These are phyloP conservation scores for Brasenia schreberi DNA, from an alignment of 164 flowering plant genomes.

Conservation along the genomic window DNA sequence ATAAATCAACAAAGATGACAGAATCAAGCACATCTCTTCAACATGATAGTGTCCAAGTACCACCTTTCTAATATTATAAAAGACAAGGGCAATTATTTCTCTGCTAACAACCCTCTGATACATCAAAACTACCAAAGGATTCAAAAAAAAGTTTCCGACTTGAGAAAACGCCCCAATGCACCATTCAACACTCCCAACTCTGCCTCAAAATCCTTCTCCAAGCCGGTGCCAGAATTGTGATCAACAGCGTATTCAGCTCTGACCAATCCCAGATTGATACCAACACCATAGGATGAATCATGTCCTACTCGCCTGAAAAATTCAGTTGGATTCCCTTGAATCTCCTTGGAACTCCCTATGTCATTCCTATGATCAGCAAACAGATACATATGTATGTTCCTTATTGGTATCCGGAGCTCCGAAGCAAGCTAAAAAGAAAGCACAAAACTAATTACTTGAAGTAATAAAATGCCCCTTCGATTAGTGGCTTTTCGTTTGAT, in stretches of 20 bases:
- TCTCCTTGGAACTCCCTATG: slow-evolving; percentile 90
- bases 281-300: slow-evolving; percentile 92
- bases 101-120: not conserved
- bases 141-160: not conserved
- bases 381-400: slow-evolving; percentile 69
- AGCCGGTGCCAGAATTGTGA: slow-evolving; percentile 94
- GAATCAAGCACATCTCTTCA: not conserved
- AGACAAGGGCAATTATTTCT: not conserved
- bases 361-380: slow-evolving; percentile 98
- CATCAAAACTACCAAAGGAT: not conserved
- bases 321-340: slow-evolving; percentile 97
- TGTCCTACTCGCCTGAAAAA: slow-evolving; percentile 82
- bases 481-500: too few relatives aligned
- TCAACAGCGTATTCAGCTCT: slow-evolving; percentile 97
- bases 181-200: not conserved
- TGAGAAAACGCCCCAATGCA: not conserved
- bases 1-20: not conserved
- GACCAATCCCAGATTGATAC: slow-evolving; percentile 80
- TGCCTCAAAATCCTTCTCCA: slow-evolving; percentile 63
- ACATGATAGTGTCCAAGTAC: not conserved
- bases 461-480: too few relatives aligned
- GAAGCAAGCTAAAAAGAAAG: slow-evolving; percentile 59
- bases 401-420: slow-evolving; percentile 79
- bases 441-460: not conserved
- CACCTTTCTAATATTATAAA: not conserved